Evolutionary conservation across 306 rosid species (phyloP), one percentile per base, ranked within the genome.

Genomic region (Ceratonia siliqua): DNA sequence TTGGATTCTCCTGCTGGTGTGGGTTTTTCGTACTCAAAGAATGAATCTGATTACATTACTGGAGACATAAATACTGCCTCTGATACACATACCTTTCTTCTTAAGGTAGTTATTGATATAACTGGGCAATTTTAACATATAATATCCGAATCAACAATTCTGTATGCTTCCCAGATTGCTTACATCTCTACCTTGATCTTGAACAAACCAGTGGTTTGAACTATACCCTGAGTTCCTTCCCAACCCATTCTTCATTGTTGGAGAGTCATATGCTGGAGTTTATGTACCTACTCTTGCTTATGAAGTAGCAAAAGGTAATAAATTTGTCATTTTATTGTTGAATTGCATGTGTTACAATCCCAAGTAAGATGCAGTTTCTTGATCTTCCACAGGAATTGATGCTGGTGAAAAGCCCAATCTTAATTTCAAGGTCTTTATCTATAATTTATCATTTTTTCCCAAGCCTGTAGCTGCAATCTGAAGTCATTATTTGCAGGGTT

Each of bases 1-100:
- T 72, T 92, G 88, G 98, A 92, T 84, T 92, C 98, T 57, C 98
- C 98, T 0, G 89, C 88, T 56, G 98, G 98, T 39, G 96, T 88
- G 48, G 98, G 98, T 0, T 53, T 82, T n/a, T 92, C 96, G 24
- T 92, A 92, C 86, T 92, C 96, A 22, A 77, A 82, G 25, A 87
- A 85, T 77, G 8, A 15, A 39, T 68, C 73, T 39, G 88, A 90
- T 20, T 92, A 92, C 57, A 2, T 0, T 1, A 92, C 96, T 42
- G 96, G 92, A 35, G 98, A 92, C 76, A 42, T 76, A 33, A 78
- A 90, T 81, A 92, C 98, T 73, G 96, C 96, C 14, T 80, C 78
- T 67, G 98, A 92, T 74, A 71, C 89, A 52, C 94, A 90, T 63
- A 70, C 74, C 61, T 92, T 92, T 58, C 98, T 92, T 74, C 82